phyloP scores from a whole-genome alignment of 768 basidiomycete genomes.

The Lactarius pseudohatsudake region DNA sequence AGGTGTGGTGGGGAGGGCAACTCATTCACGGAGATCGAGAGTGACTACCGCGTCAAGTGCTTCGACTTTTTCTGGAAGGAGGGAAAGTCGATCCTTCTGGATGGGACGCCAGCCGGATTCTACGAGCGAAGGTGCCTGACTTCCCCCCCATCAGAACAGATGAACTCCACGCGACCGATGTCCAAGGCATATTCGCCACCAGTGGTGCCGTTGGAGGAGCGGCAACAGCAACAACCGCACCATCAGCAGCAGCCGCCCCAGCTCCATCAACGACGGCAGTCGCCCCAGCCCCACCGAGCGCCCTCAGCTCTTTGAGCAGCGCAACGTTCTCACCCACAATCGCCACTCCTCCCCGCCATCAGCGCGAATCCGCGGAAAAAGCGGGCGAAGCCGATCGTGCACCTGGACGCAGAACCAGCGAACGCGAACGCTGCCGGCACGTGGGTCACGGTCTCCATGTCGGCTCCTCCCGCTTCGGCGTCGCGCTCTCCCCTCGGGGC shows the following conservation, averaged over 20 bases:
- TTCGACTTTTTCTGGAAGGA: slow-evolving; percentile 86
- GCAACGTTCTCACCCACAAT: slow-evolving; percentile 37
- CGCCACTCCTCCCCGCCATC: slow-evolving; percentile 44
- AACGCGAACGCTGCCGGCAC: slow-evolving; percentile 37
- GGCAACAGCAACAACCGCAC: neutral
- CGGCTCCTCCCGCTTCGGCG: too few relatives aligned
- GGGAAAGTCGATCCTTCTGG: slow-evolving; percentile 72
- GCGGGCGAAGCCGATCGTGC: slow-evolving; percentile 68
- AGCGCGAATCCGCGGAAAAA: slow-evolving; percentile 56
- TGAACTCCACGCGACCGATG: slow-evolving; percentile 46
- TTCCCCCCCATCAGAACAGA: slow-evolving; percentile 48
- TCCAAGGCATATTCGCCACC: slow-evolving; percentile 59
- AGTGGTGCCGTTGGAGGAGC: slow-evolving; percentile 54
- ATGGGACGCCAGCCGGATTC: slow-evolving; percentile 68
- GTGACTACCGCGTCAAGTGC: slow-evolving; percentile 59
- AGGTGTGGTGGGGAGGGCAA: too few relatives aligned
- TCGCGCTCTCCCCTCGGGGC: slow-evolving; percentile 18
- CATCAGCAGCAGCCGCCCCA: neutral
- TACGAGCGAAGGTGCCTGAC: slow-evolving; percentile 66
- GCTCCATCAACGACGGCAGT: neutral
- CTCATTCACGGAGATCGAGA: slow-evolving; percentile 37
- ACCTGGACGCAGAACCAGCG: slow-evolving; percentile 57
- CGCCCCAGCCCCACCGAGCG: slow-evolving; percentile 1
- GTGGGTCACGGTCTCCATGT: slow-evolving; percentile 27
- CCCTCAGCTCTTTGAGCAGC: too few relatives aligned